Evolutionary conservation across 2,329 filamentous ascomycete genomes (phyloP).

Genomic region (Aspergillus sp.): DNA sequence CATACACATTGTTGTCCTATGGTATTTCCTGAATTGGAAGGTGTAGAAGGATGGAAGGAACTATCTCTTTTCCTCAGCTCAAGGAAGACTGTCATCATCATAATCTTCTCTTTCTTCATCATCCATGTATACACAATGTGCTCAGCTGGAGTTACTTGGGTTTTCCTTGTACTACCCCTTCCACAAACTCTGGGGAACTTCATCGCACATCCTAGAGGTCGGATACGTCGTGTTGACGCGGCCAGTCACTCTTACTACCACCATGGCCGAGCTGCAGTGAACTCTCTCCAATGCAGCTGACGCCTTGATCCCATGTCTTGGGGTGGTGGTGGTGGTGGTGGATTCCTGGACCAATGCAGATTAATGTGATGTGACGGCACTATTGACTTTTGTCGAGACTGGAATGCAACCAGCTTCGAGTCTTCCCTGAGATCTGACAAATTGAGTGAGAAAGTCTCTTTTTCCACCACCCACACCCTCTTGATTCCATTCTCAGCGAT

Average conservation of each 20-base stretch:
- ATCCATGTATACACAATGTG: neutral
- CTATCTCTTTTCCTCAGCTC: too few relatives aligned
- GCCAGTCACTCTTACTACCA: neutral
- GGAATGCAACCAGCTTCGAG: neutral
- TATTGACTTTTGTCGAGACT: constrained; percentile 6
- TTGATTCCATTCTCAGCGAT: neutral
- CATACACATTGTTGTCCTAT: too few relatives aligned
- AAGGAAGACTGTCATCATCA: neutral
- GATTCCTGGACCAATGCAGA: constrained; percentile 7
- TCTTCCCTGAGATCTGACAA: constrained; percentile 4
- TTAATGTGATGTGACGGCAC: constrained; percentile 13
- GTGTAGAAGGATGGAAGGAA: too few relatives aligned
- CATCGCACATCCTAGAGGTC: neutral
- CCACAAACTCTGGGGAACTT: neutral
- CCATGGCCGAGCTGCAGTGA: neutral
- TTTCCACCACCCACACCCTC: neutral
- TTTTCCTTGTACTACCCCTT: neutral
- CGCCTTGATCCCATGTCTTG: neutral
- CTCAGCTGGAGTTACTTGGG: neutral
- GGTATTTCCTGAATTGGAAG: too few relatives aligned
- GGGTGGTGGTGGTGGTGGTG: neutral
- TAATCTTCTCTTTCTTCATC: neutral
- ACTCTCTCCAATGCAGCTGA: neutral
- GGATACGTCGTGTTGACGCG: constrained; percentile 5
- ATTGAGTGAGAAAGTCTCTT: neutral